Evolutionary conservation across 129 eudicot genomes (phyloP).

Genomic region (Flaveria robusta): DNA sequence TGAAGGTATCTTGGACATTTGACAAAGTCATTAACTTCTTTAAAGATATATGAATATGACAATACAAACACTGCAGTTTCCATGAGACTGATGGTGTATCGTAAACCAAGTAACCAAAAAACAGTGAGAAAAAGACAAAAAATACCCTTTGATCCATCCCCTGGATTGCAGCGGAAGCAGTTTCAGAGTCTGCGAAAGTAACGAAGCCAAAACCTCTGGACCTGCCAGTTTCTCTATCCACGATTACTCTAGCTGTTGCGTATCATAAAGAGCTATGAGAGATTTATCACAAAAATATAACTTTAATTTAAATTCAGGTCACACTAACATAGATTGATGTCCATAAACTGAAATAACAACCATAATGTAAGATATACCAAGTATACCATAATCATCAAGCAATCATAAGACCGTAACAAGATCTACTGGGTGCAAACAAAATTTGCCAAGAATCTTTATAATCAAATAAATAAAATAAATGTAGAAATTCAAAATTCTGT

Average conservation of each 20-base stretch:
- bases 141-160: conserved; percentile 83
- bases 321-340: neutral
- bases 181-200: conserved; percentile 57
- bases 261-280: conserved; percentile 12
- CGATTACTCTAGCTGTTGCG: conserved; percentile 74
- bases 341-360: neutral
- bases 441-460: neutral
- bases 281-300: neutral
- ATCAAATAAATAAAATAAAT: neutral
- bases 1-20: neutral
- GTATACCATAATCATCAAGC: conserved; percentile 2
- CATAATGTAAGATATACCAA: conserved; percentile 7
- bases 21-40: neutral
- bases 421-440: neutral
- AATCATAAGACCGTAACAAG: neutral
- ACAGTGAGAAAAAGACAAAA: neutral
- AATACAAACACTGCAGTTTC: neutral
- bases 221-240: conserved; percentile 75
- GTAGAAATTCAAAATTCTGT: neutral
- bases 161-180: conserved; percentile 88
- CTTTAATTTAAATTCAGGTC: neutral
- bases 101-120: neutral
- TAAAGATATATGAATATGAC: neutral
- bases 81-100: neutral
- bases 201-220: conserved; percentile 96